Evolutionary conservation across 805 yeast genomes (phyloP), one percentile per base, ranked within the genome.

Genomic region (Cyberlindnera misumaiensis): DNA sequence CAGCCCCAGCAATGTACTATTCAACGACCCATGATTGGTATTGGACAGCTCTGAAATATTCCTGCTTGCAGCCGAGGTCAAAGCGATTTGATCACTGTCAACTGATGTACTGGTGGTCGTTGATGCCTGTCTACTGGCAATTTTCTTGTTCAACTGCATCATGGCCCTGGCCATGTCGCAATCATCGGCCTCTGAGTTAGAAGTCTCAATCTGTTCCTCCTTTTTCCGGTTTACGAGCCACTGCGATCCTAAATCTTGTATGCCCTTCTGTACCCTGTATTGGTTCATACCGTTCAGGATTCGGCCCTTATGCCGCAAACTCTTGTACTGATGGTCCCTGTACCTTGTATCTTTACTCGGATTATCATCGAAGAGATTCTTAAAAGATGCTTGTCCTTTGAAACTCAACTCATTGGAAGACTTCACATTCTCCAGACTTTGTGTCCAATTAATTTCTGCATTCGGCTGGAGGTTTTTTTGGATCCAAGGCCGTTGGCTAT

Each of bases 321-420:
- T 26, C 14, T 24, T n/a, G 20, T 26, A 25, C 9, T 14, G 29
- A 15, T 18, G 13, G 13, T 17, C 25, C 27, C 26, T 34, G 14
- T 18, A 8, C 18, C 32, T 9, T 28, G 18, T 17, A 12, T 25
- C 30, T 13, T 25, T 16, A 13, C 18, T 24, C 14, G 18, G 25
- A 16, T 34, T 34, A 10, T 34, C 26, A 26, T 25, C 15, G 22
- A 40, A 40, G 5, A 32, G 32, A 24, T 17, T 20, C 20, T 38
- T 34, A 11, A 38, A 10, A 6, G 26, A 14, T 18, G 32, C 28
- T 25, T 38, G 41, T 11, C 38, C 41, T 33, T 28, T 38, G 20
- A 38, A 38, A n/a, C 30, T 18, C 18, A 33, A 15, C 17, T 32
- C 34, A 10, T 17, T 22, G 20, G 34, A 32, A 9, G 34, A 32